These are phyloP conservation scores for Vitellaria paradoxa DNA, from an alignment of 179 eudicot species.

Conservation along the genomic window DNA sequence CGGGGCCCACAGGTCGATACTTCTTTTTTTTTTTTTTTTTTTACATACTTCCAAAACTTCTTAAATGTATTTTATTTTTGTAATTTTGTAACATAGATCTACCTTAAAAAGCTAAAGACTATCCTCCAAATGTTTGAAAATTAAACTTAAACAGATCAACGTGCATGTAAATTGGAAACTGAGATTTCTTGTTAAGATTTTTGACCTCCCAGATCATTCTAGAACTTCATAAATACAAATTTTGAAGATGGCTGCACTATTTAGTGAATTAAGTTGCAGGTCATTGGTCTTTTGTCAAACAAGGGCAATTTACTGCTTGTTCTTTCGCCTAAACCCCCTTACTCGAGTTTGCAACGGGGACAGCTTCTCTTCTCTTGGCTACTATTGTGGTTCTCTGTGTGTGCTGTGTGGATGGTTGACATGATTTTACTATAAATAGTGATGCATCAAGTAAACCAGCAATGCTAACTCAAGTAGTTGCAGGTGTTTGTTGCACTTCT, in stretches of 20 bases:
- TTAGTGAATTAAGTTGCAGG: not conserved
- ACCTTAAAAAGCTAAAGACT: too few species aligned
- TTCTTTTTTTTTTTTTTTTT: too few species aligned
- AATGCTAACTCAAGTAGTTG: slow-evolving; percentile 16
- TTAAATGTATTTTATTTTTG: too few species aligned
- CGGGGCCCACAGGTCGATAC: too few species aligned
- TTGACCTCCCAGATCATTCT: not conserved
- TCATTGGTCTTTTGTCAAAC: not conserved
- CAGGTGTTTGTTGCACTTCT: slow-evolving; percentile 99
- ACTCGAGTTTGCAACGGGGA: too few species aligned
- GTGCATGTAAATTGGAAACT: not conserved
- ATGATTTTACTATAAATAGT: not conserved
- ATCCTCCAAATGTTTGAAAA: too few species aligned
- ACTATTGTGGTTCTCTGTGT: too few species aligned
- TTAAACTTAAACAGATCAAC: not conserved
- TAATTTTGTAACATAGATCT: too few species aligned
- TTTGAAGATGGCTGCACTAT: not conserved
- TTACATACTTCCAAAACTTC: too few species aligned
- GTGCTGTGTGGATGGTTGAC: not conserved
- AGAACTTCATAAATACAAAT: not conserved
- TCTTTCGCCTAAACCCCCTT: not conserved
- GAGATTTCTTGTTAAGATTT: not conserved
- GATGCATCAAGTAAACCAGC: not conserved
- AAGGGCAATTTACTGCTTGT: not conserved
- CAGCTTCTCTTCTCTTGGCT: too few species aligned